Evolutionary conservation across 2,329 filamentous ascomycete genomes (phyloP).

Genomic region (Metarhizium humberi): DNA sequence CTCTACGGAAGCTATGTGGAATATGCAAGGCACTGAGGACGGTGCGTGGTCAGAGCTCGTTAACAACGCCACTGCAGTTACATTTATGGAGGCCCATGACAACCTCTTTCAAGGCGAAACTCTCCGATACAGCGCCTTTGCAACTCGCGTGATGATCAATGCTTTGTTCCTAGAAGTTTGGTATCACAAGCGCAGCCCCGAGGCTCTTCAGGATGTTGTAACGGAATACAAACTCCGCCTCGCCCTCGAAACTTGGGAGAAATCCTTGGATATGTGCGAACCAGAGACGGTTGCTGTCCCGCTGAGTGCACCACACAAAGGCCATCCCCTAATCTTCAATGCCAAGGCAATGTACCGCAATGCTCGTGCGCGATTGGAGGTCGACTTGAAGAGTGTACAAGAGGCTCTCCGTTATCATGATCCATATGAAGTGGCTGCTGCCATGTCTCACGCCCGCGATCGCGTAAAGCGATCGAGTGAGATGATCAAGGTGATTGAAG

Average conservation of each 20-base stretch:
- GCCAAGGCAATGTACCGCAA: constrained; percentile 96
- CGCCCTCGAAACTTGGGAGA: constrained; percentile 97
- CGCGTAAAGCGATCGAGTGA: constrained; percentile 90
- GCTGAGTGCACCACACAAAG: constrained; percentile 88
- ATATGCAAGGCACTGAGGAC: constrained; percentile 70
- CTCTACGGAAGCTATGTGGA: constrained; percentile 92
- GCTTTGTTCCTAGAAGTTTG: constrained; percentile 96
- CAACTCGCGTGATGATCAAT: constrained; percentile 97
- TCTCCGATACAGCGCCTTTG: constrained; percentile 90
- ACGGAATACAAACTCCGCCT: constrained; percentile 96
- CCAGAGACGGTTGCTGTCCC: constrained; percentile 82
- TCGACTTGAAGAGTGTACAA: constrained; percentile 91
- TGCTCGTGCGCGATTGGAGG: constrained; percentile 81
- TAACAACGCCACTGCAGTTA: constrained; percentile 61
- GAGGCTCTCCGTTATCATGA: constrained; percentile 96
- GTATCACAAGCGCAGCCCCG: constrained; percentile 98
- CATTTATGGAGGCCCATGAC: constrained; percentile 90
- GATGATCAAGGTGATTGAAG: constrained; percentile 97
- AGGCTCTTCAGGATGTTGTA: constrained; percentile 92
- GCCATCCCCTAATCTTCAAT: constrained; percentile 95
- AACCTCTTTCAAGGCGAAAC: constrained; percentile 90
- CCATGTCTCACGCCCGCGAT: constrained; percentile 90
- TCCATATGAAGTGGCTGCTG: constrained; percentile 90
- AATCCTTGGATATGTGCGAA: constrained; percentile 86
- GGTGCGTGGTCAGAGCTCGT: constrained; percentile 76